Evolutionary conservation across 495 filamentous ascomycete species (phyloP), one percentile per base, ranked within the genome.

Genomic region (Bacidia rubella): DNA sequence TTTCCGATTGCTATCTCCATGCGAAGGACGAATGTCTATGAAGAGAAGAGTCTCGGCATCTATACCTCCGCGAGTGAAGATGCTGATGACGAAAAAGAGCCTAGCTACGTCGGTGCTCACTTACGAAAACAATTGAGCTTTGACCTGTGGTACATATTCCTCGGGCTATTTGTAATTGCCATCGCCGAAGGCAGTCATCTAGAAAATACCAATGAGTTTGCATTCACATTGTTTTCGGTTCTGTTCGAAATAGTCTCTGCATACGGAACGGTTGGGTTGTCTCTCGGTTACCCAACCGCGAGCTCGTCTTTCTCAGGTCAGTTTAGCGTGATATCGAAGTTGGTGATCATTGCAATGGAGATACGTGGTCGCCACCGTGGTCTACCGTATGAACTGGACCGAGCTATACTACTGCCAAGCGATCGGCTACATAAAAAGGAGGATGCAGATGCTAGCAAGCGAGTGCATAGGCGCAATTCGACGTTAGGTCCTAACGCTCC

Each of bases 1-100:
- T 87, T 94, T 60, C 90, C 90, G 23, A 90, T 96, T 59, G 90
- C 90, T 56, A 95, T 97, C 53, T 90, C 85, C 24, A 80, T 96
- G 60, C 84, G 90, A 53, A 77, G 86, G 48, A 96, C 90, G 32
- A 97, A 97, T 65, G 90, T 95, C 10, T 97, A 97, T 71, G 90
- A 97, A 66, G 90, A 97, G 63, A 85, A 85, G 60, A 90, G 86
- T 50, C 76, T 97, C 10, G 90, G 90, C 1, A 77, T 97, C 20
- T 96, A 86, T 60, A 66, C 61, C 42, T 61, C 59, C 17, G 25
- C 61, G 20, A 66, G 68, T 0, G 73, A 79, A 4, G 73, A 76
- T 1, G 63, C 70, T 0, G 74, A 81, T n/a, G 66, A 71, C 26
- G 68, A 69, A 41, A 75, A 67, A 23, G 78, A 83, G 35, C 76